Base-by-base conservation (phyloP, 768 basidiomycete genomes). In the Myochromella boudieri region DNA sequence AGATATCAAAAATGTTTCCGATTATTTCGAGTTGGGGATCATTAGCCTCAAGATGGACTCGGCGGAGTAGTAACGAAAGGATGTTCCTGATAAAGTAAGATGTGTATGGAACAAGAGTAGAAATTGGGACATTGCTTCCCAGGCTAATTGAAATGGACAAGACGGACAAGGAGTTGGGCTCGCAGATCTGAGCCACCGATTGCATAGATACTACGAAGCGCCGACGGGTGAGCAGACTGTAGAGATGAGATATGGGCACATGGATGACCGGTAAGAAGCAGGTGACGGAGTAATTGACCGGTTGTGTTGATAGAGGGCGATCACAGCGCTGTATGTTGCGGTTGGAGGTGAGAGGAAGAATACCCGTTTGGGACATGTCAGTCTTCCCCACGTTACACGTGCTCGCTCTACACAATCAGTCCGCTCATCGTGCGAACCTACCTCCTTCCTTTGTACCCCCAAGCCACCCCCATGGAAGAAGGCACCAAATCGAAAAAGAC, bases 401-500 rank as follows among this genome's bases (percentile, higher is more conserved):
- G 66, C 44, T 48, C n/a, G n/a, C n/a, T n/a, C n/a, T n/a, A n/a
- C n/a, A n/a, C 33, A 37, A 26, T 38, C 41, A 4, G 49, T 58
- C 67, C 67, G 66, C 57, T 58, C 59, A 68, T 68, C 70, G 71
- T 69, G 71, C 60, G 71, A 73, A 68, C 34, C 48, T 56, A 7
- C 15, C 49, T 61, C 49, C 70, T 63, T 45, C 66, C 62, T 69
- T 63, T 47, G 62, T 63, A 46, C 39, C 32, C 10, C 14, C 18
- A 24, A 27, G 20, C 28, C 42, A 36, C 38, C 24, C 38, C 49
- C 54, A 90, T 90, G 86, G 87, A 91, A 65, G 85, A 90, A 68
- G 90, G 89, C 49, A 78, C 85, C 18, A 88, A 84, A 66, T 69
- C 80, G n/a, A 93, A 91, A 65, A 89, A 87, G 67, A 92, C 91